Percentiles rank a stretch among this genome's conserved stretches.
Conservation (phyloP, 1,284 basidiomycete genomes). For the Coniophora puteana region DNA sequence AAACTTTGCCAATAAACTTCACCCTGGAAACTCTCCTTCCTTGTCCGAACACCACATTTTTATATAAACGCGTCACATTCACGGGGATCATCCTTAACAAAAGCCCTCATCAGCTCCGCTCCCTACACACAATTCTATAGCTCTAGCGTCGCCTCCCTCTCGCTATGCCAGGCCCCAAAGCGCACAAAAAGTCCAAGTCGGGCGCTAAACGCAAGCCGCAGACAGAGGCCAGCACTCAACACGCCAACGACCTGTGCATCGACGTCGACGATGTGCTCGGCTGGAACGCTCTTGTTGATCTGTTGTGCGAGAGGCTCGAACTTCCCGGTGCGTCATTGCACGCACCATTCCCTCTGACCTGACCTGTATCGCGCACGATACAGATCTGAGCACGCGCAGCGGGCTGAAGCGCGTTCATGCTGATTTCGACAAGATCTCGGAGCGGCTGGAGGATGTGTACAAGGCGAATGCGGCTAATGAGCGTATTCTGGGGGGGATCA, state of each 20-base stretch:
- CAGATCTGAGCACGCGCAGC: constrained; percentile 52
- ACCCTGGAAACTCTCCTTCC: too few species aligned
- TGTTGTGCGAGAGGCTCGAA: constrained; percentile 46
- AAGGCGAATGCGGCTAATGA: constrained; percentile 33
- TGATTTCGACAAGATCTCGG: constrained; percentile 48
- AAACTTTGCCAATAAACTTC: too few species aligned
- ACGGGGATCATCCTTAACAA: too few species aligned
- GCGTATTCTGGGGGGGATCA: constrained; percentile 47
- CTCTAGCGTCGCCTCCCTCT: too few species aligned
- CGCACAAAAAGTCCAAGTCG: too few species aligned
- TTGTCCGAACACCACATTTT: too few species aligned
- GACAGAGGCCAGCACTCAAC: too few species aligned
- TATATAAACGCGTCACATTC: too few species aligned
- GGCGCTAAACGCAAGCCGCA: too few species aligned
- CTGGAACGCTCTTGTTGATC: constrained; percentile 44
- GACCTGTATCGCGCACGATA: constrained; percentile 3
- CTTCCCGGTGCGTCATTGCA: constrained; percentile 42
- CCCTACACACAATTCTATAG: too few species aligned
- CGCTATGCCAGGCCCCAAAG: too few species aligned
- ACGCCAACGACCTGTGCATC: constrained; percentile 22
- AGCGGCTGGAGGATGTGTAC: constrained; percentile 43
- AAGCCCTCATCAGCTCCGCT: too few species aligned
- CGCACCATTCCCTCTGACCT: neutral
- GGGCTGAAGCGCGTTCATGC: constrained; percentile 60
- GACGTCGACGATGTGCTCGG: constrained; percentile 44